A percentile compares a stretch with the other conserved stretches of the same genome.
Evolutionary conservation across 129 eudicot species (phyloP).

Genomic region (Pittosporum tobira): DNA sequence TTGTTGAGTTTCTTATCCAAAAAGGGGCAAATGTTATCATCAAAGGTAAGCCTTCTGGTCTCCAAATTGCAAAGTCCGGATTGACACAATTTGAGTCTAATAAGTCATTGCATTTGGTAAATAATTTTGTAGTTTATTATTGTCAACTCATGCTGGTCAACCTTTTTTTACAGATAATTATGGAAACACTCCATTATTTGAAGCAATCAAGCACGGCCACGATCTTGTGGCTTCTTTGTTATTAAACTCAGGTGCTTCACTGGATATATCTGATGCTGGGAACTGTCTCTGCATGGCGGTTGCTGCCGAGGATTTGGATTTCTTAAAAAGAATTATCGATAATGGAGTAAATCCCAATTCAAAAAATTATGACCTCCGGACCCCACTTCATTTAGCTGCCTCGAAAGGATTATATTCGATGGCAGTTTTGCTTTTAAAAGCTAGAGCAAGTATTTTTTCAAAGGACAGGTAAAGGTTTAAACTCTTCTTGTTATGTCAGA

Average conservation of each 20-base stretch:
- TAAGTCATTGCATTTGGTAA: not conserved
- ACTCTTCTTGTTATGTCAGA: not conserved
- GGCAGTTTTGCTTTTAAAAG: slow-evolving; percentile 35
- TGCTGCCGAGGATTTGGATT: slow-evolving; percentile 36
- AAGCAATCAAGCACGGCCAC: slow-evolving; percentile 51
- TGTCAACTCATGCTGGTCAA: slow-evolving; percentile 1
- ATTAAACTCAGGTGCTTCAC: slow-evolving; percentile 40
- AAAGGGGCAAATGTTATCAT: slow-evolving; percentile 31
- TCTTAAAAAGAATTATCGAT: slow-evolving; percentile 32
- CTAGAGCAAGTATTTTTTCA: slow-evolving; percentile 49
- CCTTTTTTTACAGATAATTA: slow-evolving; percentile 31
- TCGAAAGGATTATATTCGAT: slow-evolving; percentile 42
- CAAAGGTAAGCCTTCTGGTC: slow-evolving; percentile 28
- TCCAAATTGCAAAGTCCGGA: not conserved
- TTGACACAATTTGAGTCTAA: not conserved
- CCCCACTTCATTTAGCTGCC: slow-evolving; percentile 63
- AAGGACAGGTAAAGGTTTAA: slow-evolving; percentile 38
- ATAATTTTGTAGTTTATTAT: not conserved
- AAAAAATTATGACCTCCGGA: slow-evolving; percentile 50
- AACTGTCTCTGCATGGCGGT: slow-evolving; percentile 45
- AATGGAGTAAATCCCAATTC: slow-evolving; percentile 60
- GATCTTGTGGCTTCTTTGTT: slow-evolving; percentile 47
- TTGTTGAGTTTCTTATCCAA: slow-evolving; percentile 42
- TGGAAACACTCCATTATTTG: slow-evolving; percentile 52
- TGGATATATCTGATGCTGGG: slow-evolving; percentile 37